Evolutionary conservation across 2,329 filamentous ascomycete genomes (phyloP), one percentile per base, ranked within the genome.

Genomic region (Phoma herbarum): DNA sequence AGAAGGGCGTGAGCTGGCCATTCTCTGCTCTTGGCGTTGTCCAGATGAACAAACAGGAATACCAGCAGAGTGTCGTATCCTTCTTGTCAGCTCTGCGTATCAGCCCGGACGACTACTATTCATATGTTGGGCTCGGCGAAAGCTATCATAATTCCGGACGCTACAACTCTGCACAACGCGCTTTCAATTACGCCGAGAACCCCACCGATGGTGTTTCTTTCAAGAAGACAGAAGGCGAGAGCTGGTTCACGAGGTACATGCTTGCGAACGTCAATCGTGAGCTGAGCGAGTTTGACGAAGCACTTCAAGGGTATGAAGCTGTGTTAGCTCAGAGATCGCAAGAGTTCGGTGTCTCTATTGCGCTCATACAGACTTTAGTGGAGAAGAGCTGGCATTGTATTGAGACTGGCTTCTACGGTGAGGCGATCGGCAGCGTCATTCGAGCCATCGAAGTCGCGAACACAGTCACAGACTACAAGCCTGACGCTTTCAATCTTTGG

Each of bases 231-330:
- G 68, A 70, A n/a, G 87, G 85, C 0, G 90, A 96, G 66, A 90
- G 86, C 10, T 99, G 95, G 95, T 99, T 97, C 75, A 93, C 93
- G 8, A 92, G 92, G 72, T 97, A 97, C 76, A 96, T 99, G 89
- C 86, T 98, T 60, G 93, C 92, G 39, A 98, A 99, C 70, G 91
- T 99, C 53, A 92, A 93, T 75, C 88, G 93, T 52, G 94, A 98
- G 73, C 83, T 98, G 46, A 93, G 92, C n/a, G 89, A 96, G 41
- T 96, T 90, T 68, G 90, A 97, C 59, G 88, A 91, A 53, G 91
- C 95, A 0, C 90, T 96, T 58, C 75, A 81, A 25, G 86, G 92
- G 6, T 97, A 98, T 70, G 85, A 87, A 66, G 81, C 85, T 11
- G 92, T 98, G 8, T 83, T 96, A 46, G 78, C 82, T 22, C 82